A percentile compares a stretch with the other conserved stretches of the same genome.
These are phyloP conservation scores for Margaritispora aquatica DNA, from an alignment of 495 filamentous ascomycete genomes.

Conservation along the genomic window DNA sequence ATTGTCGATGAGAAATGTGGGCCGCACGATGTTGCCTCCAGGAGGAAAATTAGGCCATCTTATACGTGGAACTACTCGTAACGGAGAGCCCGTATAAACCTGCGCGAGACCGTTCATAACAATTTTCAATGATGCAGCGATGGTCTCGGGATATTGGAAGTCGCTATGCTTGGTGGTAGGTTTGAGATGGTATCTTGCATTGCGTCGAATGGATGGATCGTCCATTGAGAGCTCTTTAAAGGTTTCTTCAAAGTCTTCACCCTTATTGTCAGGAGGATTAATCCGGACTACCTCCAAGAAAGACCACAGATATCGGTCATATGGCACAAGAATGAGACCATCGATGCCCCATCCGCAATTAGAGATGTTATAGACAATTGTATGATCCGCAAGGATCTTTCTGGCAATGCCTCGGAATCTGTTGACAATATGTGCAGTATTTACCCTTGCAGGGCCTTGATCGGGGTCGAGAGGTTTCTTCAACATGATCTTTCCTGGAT, in stretches of 20 bases:
- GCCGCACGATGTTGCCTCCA: background rate
- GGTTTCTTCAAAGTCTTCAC: background rate
- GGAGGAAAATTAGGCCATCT: background rate
- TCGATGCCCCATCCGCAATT: background rate
- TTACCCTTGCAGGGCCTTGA: slow-evolving; percentile 1
- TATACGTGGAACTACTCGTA: slow-evolving; percentile 9
- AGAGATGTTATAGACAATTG: background rate
- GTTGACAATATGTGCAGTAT: slow-evolving; percentile 6
- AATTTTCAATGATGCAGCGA: background rate
- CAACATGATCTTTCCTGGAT: slow-evolving; percentile 9
- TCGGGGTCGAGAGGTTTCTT: slow-evolving; percentile 15
- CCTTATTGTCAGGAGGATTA: background rate
- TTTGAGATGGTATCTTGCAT: too few relatives aligned
- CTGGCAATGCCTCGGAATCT: slow-evolving; percentile 1
- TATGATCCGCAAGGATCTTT: background rate
- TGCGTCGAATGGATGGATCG: too few relatives aligned
- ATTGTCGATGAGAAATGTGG: background rate
- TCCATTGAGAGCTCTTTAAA: background rate
- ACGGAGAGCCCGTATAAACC: slow-evolving; percentile 11
- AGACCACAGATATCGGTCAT: slow-evolving; percentile 13
- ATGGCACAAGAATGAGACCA: slow-evolving; percentile 8
- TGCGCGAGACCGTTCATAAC: slow-evolving; percentile 6
- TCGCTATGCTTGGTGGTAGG: too few relatives aligned
- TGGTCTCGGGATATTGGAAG: slow-evolving; percentile 6
- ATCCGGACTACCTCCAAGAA: slow-evolving; percentile 4